Conservation (phyloP, 2,329 filamentous ascomycete species). For the Calonectria pauciramosa region DNA sequence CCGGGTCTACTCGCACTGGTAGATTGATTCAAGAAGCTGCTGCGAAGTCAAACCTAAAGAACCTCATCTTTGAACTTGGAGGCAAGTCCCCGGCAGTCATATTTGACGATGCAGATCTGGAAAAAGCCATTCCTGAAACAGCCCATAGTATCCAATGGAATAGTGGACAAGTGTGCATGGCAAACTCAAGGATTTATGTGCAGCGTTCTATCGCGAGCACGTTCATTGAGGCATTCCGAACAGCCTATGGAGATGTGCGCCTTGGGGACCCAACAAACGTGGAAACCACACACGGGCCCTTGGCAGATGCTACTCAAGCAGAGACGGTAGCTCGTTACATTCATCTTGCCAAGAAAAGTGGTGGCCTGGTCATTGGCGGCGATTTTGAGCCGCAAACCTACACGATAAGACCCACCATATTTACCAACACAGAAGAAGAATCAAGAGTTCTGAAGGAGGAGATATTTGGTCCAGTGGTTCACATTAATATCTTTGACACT, state of each 20-base stretch:
- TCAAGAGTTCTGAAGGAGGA: constrained; percentile 69
- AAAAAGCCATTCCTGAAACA: constrained; percentile 60
- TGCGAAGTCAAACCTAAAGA: constrained; percentile 73
- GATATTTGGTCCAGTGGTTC: constrained; percentile 74
- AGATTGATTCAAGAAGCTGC: constrained; percentile 81
- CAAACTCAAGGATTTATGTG: constrained; percentile 70
- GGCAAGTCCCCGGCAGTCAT: constrained; percentile 77
- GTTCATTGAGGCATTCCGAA: constrained; percentile 28
- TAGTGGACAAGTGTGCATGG: constrained; percentile 72
- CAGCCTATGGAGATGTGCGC: constrained; percentile 7
- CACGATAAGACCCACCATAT: constrained; percentile 38
- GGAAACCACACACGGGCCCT: constrained; percentile 29
- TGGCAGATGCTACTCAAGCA: constrained; percentile 34
- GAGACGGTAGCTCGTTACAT: constrained; percentile 29
- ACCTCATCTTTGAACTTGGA: constrained; percentile 76
- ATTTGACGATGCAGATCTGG: constrained; percentile 66
- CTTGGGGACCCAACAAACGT: constrained; percentile 17
- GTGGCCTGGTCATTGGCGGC: constrained; percentile 26
- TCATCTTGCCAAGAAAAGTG: constrained; percentile 29
- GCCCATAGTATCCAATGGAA: constrained; percentile 63
- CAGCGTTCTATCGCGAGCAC: constrained; percentile 60
- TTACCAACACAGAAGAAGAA: constrained; percentile 41
- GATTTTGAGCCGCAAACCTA: constrained; percentile 17
- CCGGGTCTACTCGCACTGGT: constrained; percentile 79
- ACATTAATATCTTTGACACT: constrained; percentile 61